Evolutionary conservation across 305 asterid species (phyloP).

Genomic region (Rubia peregrina): DNA sequence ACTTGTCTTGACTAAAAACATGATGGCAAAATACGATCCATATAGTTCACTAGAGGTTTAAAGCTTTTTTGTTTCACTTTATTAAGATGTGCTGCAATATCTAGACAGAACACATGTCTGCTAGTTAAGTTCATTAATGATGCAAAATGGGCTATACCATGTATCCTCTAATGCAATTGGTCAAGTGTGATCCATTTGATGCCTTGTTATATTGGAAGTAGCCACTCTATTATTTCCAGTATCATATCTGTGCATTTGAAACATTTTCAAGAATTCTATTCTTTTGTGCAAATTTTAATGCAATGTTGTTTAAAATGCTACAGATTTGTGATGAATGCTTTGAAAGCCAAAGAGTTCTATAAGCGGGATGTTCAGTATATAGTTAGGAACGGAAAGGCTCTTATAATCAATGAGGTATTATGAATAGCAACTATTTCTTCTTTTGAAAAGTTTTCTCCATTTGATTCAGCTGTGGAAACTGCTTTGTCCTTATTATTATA

Average conservation of each 20-base stretch:
- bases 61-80: background rate
- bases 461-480: background rate
- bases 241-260: background rate
- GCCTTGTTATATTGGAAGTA: background rate
- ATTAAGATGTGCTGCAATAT: background rate
- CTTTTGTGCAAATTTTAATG: background rate
- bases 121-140: background rate
- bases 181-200: background rate
- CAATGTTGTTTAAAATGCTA: constrained; percentile 8
- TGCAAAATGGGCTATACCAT: background rate
- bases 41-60: background rate
- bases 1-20: background rate
- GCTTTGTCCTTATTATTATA: background rate
- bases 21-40: background rate
- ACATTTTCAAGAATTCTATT: background rate
- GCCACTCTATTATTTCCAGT: background rate
- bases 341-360: constrained; percentile 95
- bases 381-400: constrained; percentile 85
- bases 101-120: background rate
- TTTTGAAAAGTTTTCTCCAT: background rate
- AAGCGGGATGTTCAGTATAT: constrained; percentile 91
- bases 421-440: background rate
- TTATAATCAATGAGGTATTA: constrained; percentile 85
- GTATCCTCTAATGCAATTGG: background rate
- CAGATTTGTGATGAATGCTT: constrained; percentile 90